Evolutionary conservation across 2,329 filamentous ascomycete species (phyloP), one percentile per base, ranked within the genome.

Genomic region (Fonsecaea pugnacius): DNA sequence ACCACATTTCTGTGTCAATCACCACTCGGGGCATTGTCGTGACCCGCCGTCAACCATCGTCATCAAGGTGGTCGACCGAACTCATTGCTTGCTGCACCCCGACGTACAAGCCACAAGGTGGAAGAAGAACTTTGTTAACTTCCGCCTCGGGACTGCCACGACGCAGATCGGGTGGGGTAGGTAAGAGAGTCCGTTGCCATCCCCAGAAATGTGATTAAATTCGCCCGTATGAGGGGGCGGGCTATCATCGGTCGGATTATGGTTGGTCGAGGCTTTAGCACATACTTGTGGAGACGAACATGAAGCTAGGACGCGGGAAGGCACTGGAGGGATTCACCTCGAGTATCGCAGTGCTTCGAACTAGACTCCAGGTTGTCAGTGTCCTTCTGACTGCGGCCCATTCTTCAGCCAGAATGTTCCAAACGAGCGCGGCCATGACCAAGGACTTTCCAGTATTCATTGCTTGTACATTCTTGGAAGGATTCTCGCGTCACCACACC

Each of bases 171-270:
- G 30, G 30, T 54, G 52, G 27, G 33, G 30, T 54, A 27, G 52
- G 14, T 4, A 14, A 14, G 48, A 52, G n/a, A 14, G 48, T 21
- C 30, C 18, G 52, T 21, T 27, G 35, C 52, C 21, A 54, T 33
- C 9, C 52, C 30, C 52, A 35, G 52, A 35, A 30, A 33, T 54
- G 3, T 54, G 52, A 18, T 18, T 3, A 54, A 27, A 36, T 54
- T 54, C 52, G 52, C 52, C 52, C 52, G 52, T 21, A 35, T 27
- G 35, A 33, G 35, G 52, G n/a, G n/a, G 27, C 35, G 52, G 30
- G 27, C 9, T 16, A 35, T 35, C 30, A 54, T 54, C 52, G 52
- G 52, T 54, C 30, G 52, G 21, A 54, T 54, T 54, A 54, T 54
- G 21, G 30, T 54, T 54, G 52, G 52, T 33, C 9, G 8, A 33